Conservation (phyloP, 306 rosid species). For the Ceratonia siliqua region DNA sequence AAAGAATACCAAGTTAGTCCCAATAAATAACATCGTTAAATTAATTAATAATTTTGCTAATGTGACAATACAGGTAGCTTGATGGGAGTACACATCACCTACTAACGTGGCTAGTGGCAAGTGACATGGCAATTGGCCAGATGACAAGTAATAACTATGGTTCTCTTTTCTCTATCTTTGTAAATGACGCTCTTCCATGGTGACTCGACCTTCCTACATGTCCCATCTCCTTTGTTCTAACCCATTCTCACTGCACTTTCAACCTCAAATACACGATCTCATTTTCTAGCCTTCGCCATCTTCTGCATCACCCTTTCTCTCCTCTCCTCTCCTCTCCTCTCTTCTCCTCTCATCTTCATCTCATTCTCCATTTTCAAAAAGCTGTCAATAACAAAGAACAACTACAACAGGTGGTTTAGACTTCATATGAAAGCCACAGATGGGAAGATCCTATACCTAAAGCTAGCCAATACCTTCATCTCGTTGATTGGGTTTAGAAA, state of each 20-base stretch:
- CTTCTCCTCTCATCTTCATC: slow-evolving; percentile 34
- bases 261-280: slow-evolving; percentile 35
- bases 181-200: slow-evolving; percentile 17
- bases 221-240: slow-evolving; percentile 30
- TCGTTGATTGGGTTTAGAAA: too few species aligned
- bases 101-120: too few species aligned
- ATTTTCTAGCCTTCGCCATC: slow-evolving; percentile 37
- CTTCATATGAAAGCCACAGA: too few species aligned
- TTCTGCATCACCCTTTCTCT: slow-evolving; percentile 34
- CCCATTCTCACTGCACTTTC: slow-evolving; percentile 21
- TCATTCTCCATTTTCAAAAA: slow-evolving; percentile 38
- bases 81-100: too few species aligned
- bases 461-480: slow-evolving; percentile 40
- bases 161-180: not conserved
- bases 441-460: slow-evolving; percentile 23
- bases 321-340: slow-evolving; percentile 36
- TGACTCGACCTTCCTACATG: slow-evolving; percentile 33
- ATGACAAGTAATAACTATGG: too few species aligned
- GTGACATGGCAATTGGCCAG: too few species aligned
- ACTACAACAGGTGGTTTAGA: slow-evolving; percentile 25
- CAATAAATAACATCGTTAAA: too few species aligned
- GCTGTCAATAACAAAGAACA: slow-evolving; percentile 32
- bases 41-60: too few species aligned
- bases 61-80: too few species aligned
- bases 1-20: too few species aligned